Evolutionary conservation across 2,329 filamentous ascomycete genomes (phyloP).

Genomic region (Fusarium sp.): DNA sequence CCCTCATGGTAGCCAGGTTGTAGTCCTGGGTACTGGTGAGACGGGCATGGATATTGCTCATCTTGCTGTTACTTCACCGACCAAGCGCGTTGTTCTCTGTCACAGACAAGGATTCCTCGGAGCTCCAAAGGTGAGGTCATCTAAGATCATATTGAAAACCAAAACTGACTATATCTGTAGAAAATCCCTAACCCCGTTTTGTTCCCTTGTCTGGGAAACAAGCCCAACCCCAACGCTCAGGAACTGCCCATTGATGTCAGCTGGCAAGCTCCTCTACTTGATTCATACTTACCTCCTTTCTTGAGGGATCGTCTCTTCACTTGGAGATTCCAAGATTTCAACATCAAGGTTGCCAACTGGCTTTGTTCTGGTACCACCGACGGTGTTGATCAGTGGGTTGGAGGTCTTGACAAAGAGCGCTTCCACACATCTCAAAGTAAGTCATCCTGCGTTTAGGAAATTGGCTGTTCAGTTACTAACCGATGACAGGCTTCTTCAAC

Average conservation of each 20-base stretch:
- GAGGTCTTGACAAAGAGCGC: conserved; percentile 15
- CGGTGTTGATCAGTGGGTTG: background rate
- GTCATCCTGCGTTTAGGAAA: accelerated
- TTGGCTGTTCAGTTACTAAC: background rate
- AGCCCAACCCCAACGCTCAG: background rate
- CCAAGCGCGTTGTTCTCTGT: conserved; percentile 48
- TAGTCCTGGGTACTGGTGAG: background rate
- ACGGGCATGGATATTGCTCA: conserved; percentile 29
- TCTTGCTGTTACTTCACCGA: conserved; percentile 56
- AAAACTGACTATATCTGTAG: background rate
- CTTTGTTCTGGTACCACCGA: conserved; percentile 5
- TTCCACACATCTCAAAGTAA: background rate
- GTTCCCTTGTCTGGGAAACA: background rate
- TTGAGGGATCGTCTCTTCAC: background rate
- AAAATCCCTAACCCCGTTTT: background rate
- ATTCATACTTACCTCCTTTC: background rate
- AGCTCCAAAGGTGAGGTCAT: background rate
- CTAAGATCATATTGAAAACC: accelerated
- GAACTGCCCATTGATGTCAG: background rate
- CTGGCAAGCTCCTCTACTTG: background rate
- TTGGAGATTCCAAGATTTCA: background rate
- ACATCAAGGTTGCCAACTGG: background rate
- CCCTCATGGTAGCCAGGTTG: background rate
- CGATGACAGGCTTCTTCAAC: background rate
- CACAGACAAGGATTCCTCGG: background rate